phyloP scores from a whole-genome alignment of 495 filamentous ascomycete species.

The Endocarpon pusillum region DNA sequence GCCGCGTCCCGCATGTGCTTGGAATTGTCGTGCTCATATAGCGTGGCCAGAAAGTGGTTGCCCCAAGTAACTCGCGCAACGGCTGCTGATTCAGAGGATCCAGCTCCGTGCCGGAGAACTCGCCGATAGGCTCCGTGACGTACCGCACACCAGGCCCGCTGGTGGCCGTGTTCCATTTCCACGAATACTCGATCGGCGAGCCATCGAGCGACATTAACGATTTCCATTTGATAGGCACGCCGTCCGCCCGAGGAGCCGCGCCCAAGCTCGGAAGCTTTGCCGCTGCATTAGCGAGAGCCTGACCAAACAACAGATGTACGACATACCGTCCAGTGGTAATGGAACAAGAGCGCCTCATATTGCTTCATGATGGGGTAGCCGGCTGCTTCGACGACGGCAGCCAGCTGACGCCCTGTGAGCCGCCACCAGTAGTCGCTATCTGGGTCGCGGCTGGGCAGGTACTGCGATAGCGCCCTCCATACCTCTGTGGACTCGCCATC shows the following conservation, averaged over 20 bases:
- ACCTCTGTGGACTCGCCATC: not conserved
- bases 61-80: constrained; percentile 7
- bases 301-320: not conserved
- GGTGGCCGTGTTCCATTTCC: constrained; percentile 14
- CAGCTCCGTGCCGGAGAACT: constrained; percentile 6
- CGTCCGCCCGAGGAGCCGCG: constrained; percentile 4
- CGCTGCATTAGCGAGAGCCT: not conserved
- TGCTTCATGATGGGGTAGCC: constrained; percentile 7
- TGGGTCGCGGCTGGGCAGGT: not conserved
- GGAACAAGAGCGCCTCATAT: constrained; percentile 8
- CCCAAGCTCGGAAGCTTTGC: constrained; percentile 4
- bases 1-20: not conserved
- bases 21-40: constrained; percentile 4
- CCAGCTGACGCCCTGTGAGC: constrained; percentile 7
- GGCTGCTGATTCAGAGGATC: constrained; percentile 14
- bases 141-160: constrained; percentile 10
- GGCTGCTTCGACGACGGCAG: constrained; percentile 6
- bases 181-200: constrained; percentile 12
- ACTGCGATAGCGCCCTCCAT: not conserved
- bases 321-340: constrained; percentile 2
- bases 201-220: constrained; percentile 10
- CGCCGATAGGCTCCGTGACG: constrained; percentile 9
- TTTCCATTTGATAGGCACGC: constrained; percentile 5
- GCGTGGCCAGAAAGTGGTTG: constrained; percentile 10
- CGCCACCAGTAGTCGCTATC: constrained; percentile 10